A percentile compares a stretch with the other conserved stretches of the same genome.
Evolutionary conservation across 2,329 filamentous ascomycete species (phyloP).

Genomic region (Grosmannia penicillata): DNA sequence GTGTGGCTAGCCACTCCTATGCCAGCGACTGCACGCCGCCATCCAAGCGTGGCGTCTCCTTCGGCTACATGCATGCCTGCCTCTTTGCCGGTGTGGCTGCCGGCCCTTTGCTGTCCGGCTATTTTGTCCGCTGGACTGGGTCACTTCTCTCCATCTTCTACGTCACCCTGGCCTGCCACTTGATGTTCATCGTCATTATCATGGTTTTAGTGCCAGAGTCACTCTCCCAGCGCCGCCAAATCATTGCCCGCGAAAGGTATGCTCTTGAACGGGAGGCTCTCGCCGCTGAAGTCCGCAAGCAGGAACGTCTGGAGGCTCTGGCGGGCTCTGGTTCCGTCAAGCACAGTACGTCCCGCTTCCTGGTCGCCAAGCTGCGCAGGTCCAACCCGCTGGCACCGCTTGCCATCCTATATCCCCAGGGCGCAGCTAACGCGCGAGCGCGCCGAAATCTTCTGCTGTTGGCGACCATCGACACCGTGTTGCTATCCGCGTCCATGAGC

Average conservation of each 20-base stretch:
- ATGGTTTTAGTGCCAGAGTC: slow-evolving; percentile 70
- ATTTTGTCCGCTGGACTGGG: slow-evolving; percentile 63
- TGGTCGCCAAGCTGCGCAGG: slow-evolving; percentile 19
- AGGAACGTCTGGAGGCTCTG: too few species aligned
- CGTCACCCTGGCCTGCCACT: slow-evolving; percentile 56
- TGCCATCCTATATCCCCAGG: slow-evolving; percentile 60
- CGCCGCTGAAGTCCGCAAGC: slow-evolving; percentile 14
- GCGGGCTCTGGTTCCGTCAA: not conserved
- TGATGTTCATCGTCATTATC: slow-evolving; percentile 59
- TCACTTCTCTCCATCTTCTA: slow-evolving; percentile 75
- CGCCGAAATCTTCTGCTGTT: slow-evolving; percentile 73
- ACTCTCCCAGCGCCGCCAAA: slow-evolving; percentile 57
- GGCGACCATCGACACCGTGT: slow-evolving; percentile 64
- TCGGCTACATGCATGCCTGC: slow-evolving; percentile 81
- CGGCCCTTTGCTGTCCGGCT: slow-evolving; percentile 69
- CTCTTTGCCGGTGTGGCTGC: slow-evolving; percentile 80
- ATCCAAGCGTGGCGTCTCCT: slow-evolving; percentile 63
- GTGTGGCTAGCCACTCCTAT: slow-evolving; percentile 68
- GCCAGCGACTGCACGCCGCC: slow-evolving; percentile 77
- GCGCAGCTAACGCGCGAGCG: slow-evolving; percentile 44
- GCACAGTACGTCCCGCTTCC: not conserved
- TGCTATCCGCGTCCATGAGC: slow-evolving; percentile 72
- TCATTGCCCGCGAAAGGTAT: slow-evolving; percentile 55
- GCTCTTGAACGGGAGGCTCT: slow-evolving; percentile 25
- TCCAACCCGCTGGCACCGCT: slow-evolving; percentile 65